A percentile compares a stretch with the other conserved stretches of the same genome.
These are phyloP conservation scores for Globisporangium carolinianum DNA, from an alignment of 352 stramenopile species.

Conservation along the genomic window DNA sequence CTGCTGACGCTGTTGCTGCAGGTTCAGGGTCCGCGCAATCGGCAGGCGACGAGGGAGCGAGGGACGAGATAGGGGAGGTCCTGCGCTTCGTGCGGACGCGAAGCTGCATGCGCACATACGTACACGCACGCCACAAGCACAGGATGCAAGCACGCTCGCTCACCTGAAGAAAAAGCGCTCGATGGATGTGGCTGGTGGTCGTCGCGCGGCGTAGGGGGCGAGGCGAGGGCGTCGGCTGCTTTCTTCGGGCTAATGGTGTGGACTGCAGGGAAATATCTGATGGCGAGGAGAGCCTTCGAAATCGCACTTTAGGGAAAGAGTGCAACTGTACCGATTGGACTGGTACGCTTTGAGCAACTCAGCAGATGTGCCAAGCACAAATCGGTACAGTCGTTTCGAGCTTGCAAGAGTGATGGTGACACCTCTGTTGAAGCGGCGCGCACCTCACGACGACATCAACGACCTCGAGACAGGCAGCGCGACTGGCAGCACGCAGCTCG, in stretches of 20 bases:
- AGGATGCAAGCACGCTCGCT: slow-evolving; percentile 2
- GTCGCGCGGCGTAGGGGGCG: neutral
- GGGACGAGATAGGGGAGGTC: neutral
- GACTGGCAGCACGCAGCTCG: neutral
- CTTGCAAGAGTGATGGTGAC: neutral
- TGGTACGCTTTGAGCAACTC: neutral
- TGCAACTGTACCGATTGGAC: neutral
- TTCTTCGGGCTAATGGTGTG: neutral
- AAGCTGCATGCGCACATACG: neutral
- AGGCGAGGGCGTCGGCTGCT: slow-evolving; percentile 3
- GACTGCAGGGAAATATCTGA: slow-evolving; percentile 28
- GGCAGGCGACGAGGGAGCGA: neutral
- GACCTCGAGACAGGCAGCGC: neutral
- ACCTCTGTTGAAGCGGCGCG: neutral
- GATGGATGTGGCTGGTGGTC: slow-evolving; percentile 13
- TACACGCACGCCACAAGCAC: neutral
- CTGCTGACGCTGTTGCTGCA: neutral
- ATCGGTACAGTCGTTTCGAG: slow-evolving; percentile 11
- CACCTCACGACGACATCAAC: neutral
- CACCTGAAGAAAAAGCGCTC: slow-evolving; percentile 19
- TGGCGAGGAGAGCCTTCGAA: slow-evolving; percentile 6
- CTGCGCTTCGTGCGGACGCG: neutral
- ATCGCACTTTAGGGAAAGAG: no score
- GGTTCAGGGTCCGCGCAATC: neutral
- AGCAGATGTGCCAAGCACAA: neutral